phyloP scores from a whole-genome alignment of 805 yeast genomes.

The Saccharomycopsis javanensis region DNA sequence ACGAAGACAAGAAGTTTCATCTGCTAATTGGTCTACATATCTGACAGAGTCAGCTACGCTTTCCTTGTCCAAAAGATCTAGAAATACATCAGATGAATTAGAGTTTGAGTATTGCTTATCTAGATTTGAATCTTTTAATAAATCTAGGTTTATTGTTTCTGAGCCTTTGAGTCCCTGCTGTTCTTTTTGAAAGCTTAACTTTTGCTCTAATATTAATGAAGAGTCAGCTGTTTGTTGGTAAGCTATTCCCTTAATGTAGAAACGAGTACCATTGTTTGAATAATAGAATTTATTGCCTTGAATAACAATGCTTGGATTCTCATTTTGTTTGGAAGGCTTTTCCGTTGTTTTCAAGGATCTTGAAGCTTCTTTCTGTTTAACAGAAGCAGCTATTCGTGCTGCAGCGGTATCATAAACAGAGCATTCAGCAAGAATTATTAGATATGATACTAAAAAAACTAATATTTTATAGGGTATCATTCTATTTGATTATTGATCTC shows the following conservation, averaged over 20 bases:
- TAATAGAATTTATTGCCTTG: constrained; percentile 72
- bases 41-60: constrained; percentile 24
- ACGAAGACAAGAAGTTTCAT: constrained; percentile 50
- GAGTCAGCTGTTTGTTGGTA: constrained; percentile 36
- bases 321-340: constrained; percentile 22
- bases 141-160: background rate
- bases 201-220: background rate
- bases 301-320: constrained; percentile 57
- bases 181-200: constrained; percentile 4
- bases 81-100: constrained; percentile 37
- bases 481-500: background rate
- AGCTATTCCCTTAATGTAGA: constrained; percentile 69
- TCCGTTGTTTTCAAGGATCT: background rate
- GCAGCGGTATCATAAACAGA: background rate
- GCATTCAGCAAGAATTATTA: background rate
- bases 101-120: background rate
- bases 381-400: background rate
- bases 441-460: background rate
- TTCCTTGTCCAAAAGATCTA: background rate
- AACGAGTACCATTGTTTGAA: constrained; percentile 70
- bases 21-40: constrained; percentile 65
- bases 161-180: background rate
- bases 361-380: background rate
- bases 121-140: background rate
- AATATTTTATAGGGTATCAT: background rate